phyloP scores from a whole-genome alignment of 495 filamentous ascomycete genomes.

The Cenococcum geophilum region DNA sequence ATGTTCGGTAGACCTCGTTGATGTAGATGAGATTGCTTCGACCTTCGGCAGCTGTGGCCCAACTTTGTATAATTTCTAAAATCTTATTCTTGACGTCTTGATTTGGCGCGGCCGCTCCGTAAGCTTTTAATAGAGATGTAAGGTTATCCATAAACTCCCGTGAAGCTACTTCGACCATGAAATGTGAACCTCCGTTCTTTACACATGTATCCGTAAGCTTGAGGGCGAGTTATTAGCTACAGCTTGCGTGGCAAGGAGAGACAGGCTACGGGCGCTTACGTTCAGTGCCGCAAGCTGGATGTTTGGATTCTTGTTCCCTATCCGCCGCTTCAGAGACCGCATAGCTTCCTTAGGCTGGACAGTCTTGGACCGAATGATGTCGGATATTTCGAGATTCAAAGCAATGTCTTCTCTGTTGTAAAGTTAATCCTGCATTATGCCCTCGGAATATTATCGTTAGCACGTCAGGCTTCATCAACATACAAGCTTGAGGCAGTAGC shows the following conservation, averaged over 20 bases:
- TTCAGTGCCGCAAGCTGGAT: conserved; percentile 88
- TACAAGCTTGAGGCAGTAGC: conserved; percentile 92
- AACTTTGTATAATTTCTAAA: conserved; percentile 85
- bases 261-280: conserved; percentile 44
- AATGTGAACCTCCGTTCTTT: conserved; percentile 97
- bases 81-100: conserved; percentile 82
- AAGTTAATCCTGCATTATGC: conserved; percentile 6
- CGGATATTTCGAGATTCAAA: conserved; percentile 93
- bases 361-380: conserved; percentile 91
- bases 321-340: conserved; percentile 85
- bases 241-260: conserved; percentile 1
- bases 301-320: conserved; percentile 95
- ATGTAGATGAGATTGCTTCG: conserved; percentile 79
- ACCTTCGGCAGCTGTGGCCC: conserved; percentile 86
- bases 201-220: conserved; percentile 95
- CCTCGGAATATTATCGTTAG: neutral
- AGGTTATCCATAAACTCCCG: conserved; percentile 98
- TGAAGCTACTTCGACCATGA: conserved; percentile 88
- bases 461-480: conserved; percentile 5
- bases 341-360: conserved; percentile 96
- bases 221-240: conserved; percentile 11
- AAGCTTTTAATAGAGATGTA: conserved; percentile 76
- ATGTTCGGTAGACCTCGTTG: conserved; percentile 71
- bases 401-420: conserved; percentile 83
- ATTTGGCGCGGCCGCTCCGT: conserved; percentile 70